Conservation (phyloP, 371 early-diverging fungal species). For the Capillidium heterosporum region DNA sequence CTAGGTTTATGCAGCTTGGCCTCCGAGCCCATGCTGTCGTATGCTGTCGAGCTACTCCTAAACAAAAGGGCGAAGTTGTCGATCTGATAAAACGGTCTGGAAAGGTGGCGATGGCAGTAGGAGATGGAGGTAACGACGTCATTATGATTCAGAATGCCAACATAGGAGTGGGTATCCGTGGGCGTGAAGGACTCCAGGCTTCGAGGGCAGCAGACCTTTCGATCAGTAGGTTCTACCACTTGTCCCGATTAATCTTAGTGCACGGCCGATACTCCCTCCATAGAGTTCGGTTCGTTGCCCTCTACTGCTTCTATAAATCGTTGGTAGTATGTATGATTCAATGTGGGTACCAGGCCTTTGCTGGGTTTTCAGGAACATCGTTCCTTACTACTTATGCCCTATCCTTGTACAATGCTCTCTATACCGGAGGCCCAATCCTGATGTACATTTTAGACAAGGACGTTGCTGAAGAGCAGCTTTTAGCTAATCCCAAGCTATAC, state of each 20-base stretch:
- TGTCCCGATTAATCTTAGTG: constrained; percentile 49
- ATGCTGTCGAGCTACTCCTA: constrained; percentile 86
- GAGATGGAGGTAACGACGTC: constrained; percentile 94
- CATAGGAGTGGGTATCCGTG: constrained; percentile 74
- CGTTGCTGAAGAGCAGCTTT: not conserved
- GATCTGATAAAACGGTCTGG: constrained; percentile 33
- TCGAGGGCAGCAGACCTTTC: constrained; percentile 65
- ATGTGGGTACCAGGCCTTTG: constrained; percentile 41
- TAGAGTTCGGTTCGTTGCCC: constrained; percentile 44
- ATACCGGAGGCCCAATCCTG: constrained; percentile 60
- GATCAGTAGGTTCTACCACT: constrained; percentile 57
- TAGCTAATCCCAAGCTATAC: constrained; percentile 1
- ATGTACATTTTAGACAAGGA: constrained; percentile 13
- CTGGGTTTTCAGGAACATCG: constrained; percentile 65
- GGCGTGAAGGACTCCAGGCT: constrained; percentile 74
- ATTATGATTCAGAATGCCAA: constrained; percentile 83
- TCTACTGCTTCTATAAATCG: constrained; percentile 71
- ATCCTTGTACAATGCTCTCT: constrained; percentile 63
- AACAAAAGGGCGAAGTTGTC: constrained; percentile 78
- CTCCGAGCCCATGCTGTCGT: constrained; percentile 53
- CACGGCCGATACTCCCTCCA: constrained; percentile 70
- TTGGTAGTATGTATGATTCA: constrained; percentile 47
- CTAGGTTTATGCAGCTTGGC: constrained; percentile 45
- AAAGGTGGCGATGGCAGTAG: constrained; percentile 66
- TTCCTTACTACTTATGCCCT: constrained; percentile 62